Evolutionary conservation across 2,329 filamentous ascomycete species (phyloP).

Genomic region (Cladosporium oxysporum): DNA sequence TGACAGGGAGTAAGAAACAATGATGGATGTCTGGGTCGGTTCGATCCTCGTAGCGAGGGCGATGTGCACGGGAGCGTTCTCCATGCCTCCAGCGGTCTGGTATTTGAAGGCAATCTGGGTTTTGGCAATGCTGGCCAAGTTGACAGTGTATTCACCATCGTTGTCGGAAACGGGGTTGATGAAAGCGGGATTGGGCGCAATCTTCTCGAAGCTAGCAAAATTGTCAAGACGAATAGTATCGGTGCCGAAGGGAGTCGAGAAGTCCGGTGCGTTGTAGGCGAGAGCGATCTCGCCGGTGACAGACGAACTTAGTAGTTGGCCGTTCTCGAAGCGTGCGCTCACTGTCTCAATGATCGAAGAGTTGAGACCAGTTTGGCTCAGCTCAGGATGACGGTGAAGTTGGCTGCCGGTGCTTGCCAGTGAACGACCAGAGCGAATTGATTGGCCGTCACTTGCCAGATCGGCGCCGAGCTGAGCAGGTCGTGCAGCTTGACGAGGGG

Average conservation of each 20-base stretch:
- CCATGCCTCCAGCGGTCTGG: constrained; percentile 64
- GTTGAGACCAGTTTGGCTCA: constrained; percentile 77
- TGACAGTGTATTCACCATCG: constrained; percentile 77
- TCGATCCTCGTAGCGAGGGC: constrained; percentile 81
- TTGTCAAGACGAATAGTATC: constrained; percentile 83
- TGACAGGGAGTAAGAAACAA: constrained; percentile 83
- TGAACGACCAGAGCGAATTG: constrained; percentile 84
- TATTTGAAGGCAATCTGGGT: constrained; percentile 89
- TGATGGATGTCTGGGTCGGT: constrained; percentile 79
- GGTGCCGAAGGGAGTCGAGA: constrained; percentile 43
- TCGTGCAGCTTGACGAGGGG: constrained; percentile 34
- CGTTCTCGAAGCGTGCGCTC: constrained; percentile 79
- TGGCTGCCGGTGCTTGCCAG: constrained; percentile 67
- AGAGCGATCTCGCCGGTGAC: constrained; percentile 89
- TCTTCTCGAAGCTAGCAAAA: constrained; percentile 82
- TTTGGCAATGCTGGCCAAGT: constrained; percentile 67
- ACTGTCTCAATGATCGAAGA: constrained; percentile 89
- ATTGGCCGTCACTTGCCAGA: constrained; percentile 77
- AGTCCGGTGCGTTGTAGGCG: constrained; percentile 67
- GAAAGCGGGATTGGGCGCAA: constrained; percentile 91
- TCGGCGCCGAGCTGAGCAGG: constrained; percentile 46
- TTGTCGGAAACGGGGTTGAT: constrained; percentile 69
- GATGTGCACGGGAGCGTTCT: constrained; percentile 69
- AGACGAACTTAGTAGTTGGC: constrained; percentile 68
- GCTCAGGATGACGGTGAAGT: constrained; percentile 72